A percentile compares a stretch with the other conserved stretches of the same genome.
Evolutionary conservation across 2,329 filamentous ascomycete genomes (phyloP).

Genomic region (Periconia sp.): DNA sequence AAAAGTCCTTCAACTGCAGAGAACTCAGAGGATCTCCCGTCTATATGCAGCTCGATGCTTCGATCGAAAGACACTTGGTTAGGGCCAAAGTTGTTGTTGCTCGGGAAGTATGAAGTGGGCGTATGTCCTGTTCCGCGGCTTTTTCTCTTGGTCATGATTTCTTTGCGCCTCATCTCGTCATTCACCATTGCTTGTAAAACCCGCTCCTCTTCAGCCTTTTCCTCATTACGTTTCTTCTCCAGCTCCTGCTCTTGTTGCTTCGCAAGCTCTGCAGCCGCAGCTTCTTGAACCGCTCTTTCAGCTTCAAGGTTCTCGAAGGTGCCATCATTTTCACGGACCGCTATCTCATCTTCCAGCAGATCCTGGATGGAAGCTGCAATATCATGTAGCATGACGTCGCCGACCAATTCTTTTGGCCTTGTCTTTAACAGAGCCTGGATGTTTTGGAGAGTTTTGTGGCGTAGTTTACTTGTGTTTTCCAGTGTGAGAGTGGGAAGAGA

Average conservation of each 20-base stretch:
- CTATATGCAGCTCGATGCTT: constrained; percentile 64
- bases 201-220: constrained; percentile 68
- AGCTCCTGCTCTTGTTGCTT: constrained; percentile 47
- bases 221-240: constrained; percentile 46
- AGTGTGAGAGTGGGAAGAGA: constrained; percentile 73
- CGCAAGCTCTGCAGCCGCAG: constrained; percentile 64
- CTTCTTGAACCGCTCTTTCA: constrained; percentile 82
- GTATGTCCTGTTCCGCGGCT: constrained; percentile 42
- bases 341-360: constrained; percentile 82
- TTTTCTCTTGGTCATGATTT: constrained; percentile 61
- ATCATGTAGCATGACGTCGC: constrained; percentile 67
- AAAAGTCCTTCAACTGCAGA: constrained; percentile 68
- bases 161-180: constrained; percentile 70
- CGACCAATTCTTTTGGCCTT: constrained; percentile 65
- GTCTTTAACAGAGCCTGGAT: constrained; percentile 69
- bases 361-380: constrained; percentile 64
- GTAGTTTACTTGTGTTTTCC: constrained; percentile 65
- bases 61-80: constrained; percentile 66
- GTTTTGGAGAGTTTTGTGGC: constrained; percentile 70
- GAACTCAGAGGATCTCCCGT: constrained; percentile 65
- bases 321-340: constrained; percentile 71
- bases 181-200: constrained; percentile 71
- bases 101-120: constrained; percentile 42
- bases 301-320: constrained; percentile 85
- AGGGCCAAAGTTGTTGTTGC: constrained; percentile 26